These are phyloP conservation scores for Candida neerlandica DNA, from an alignment of 1,139 yeast genomes.

Conservation along the genomic window DNA sequence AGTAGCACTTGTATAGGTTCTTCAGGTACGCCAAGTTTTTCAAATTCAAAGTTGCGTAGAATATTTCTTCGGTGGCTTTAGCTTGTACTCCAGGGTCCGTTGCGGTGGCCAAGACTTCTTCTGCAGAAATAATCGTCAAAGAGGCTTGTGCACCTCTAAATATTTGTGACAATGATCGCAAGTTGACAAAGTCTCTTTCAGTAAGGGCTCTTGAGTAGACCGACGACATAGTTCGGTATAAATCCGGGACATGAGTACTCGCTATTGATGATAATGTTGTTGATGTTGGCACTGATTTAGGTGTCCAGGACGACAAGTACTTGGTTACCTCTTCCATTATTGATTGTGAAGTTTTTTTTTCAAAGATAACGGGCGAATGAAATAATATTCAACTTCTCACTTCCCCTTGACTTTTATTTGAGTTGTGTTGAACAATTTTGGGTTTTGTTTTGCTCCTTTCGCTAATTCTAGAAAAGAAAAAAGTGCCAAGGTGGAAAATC, in stretches of 20 bases:
- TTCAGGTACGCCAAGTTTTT: constrained; percentile 23
- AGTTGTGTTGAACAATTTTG: neutral
- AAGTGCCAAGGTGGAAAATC: no score
- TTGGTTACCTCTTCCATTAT: neutral
- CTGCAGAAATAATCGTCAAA: constrained; percentile 31
- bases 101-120: constrained; percentile 41
- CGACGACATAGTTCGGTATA: constrained; percentile 20
- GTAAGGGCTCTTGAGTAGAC: constrained; percentile 18
- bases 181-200: constrained; percentile 15
- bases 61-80: constrained; percentile 34
- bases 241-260: constrained; percentile 25
- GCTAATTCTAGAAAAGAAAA: no score
- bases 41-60: constrained; percentile 34
- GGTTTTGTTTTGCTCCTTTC: neutral
- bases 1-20: constrained; percentile 33
- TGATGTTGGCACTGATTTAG: constrained; percentile 22
- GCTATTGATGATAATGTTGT: constrained; percentile 23
- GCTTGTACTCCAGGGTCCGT: constrained; percentile 29
- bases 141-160: constrained; percentile 39
- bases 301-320: constrained; percentile 25
- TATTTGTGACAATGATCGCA: constrained; percentile 25
- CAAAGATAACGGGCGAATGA: neutral
- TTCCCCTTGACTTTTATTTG: no score
- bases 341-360: neutral
- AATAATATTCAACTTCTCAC: no score